phyloP scores from a whole-genome alignment of 257 asterid genomes.

The Nicotiana paniculata region DNA sequence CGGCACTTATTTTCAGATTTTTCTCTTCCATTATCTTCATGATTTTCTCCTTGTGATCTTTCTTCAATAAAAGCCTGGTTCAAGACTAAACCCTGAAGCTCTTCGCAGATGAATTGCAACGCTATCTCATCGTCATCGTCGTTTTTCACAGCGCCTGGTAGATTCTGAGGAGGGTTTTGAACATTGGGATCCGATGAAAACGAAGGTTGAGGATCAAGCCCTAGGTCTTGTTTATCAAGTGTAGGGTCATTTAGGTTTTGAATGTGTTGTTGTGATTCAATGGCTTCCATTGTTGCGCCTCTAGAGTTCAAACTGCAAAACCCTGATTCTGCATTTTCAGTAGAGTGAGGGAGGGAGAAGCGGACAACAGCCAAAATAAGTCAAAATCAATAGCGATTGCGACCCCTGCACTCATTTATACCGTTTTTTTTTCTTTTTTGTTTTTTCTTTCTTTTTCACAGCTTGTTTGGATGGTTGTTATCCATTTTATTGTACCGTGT shows the following conservation, averaged over 20 bases:
- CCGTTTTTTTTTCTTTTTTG: not conserved
- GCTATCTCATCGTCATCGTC: conserved; percentile 5
- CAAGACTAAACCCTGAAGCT: conserved; percentile 8
- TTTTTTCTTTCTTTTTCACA: too few relatives aligned
- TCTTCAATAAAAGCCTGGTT: conserved; percentile 5
- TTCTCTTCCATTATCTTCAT: not conserved
- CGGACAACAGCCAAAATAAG: not conserved
- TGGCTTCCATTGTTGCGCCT: not conserved
- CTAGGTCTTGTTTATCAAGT: not conserved
- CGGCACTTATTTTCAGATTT: not conserved
- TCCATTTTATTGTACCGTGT: too few relatives aligned
- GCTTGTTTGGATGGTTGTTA: too few relatives aligned
- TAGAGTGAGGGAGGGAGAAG: not conserved
- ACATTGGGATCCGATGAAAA: not conserved
- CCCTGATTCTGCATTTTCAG: not conserved
- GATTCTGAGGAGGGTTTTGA: conserved; percentile 1
- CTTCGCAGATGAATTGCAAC: not conserved
- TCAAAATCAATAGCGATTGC: not conserved
- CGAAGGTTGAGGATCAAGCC: conserved; percentile 12
- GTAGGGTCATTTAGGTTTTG: not conserved
- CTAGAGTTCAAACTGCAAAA: not conserved
- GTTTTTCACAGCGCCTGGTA: not conserved
- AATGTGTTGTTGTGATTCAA: not conserved
- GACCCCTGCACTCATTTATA: not conserved
- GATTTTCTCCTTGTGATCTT: not conserved